Evolutionary conservation across 495 filamentous ascomycete genomes (phyloP).

Genomic region (Pseudomonodictys pantanalensis): DNA sequence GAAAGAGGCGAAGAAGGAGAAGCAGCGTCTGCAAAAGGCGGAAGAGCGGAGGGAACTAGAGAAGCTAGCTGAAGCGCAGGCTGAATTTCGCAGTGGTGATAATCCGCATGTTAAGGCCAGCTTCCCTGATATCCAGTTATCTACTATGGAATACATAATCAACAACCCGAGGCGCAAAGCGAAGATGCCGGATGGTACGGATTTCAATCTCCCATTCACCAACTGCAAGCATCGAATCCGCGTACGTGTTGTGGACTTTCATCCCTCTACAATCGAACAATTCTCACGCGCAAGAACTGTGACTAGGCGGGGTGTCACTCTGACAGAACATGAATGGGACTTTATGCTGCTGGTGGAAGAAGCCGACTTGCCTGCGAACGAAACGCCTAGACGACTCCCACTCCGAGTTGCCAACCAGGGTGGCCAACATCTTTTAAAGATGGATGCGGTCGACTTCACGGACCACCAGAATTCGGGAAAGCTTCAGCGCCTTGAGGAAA

Average conservation of each 20-base stretch:
- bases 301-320: no score
- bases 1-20: conserved; percentile 42
- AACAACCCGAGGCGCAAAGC: conserved; percentile 43
- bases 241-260: conserved; percentile 80
- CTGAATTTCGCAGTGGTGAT: neutral
- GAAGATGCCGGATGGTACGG: conserved; percentile 41
- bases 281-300: conserved; percentile 53
- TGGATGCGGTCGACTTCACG: conserved; percentile 55
- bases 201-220: conserved; percentile 62
- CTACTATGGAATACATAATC: conserved; percentile 51
- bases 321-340: conserved; percentile 42
- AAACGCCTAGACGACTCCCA: conserved; percentile 47
- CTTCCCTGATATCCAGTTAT: conserved; percentile 38
- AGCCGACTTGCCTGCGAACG: conserved; percentile 11
- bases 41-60: conserved; percentile 41
- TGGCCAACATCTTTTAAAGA: conserved; percentile 62
- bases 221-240: conserved; percentile 66
- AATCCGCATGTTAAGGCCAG: conserved; percentile 40
- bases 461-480: conserved; percentile 51
- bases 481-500: conserved; percentile 59
- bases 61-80: conserved; percentile 30
- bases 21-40: conserved; percentile 42
- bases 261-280: conserved; percentile 66
- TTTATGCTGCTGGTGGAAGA: conserved; percentile 39
- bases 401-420: conserved; percentile 62